Base-by-base conservation (phyloP, 345 rosid species). In the Reutealis trisperma region DNA sequence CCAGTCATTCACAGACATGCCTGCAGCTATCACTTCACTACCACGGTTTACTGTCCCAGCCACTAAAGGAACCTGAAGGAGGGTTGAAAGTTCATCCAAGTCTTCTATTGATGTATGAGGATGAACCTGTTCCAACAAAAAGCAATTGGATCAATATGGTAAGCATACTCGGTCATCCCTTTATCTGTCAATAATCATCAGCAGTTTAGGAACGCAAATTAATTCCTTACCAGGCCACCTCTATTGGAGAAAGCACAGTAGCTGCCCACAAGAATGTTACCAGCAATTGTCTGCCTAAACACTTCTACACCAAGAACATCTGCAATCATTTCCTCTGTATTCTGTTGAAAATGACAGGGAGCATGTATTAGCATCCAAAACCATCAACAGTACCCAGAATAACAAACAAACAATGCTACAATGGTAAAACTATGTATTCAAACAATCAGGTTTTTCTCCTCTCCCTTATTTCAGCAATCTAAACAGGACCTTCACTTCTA, bases 251-350 rank as follows among this genome's bases (percentile, higher is more conserved):
- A 84, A 78, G 90, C 68, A 79, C 98, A 91, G 84, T 87, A 92
- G 90, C 97, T 96, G 67, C 99, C 97, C 12, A 92, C 97, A 24
- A 93, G 96, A 85, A 91, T 91, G 79, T 91, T 94, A 75, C 97
- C 98, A 6, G 97, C 97, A 77, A 94, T 87, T 11, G 97, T 92
- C 89, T 93, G 98, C 83, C 98, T 85, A 75, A 94, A 94, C 58
- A 92, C 98, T 86, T 96, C 99, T 54, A 94, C 98, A 14, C 95
- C 97, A 71, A 96, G 98, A 77, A 92, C 99, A 87, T 96, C 98
- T 0, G 97, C 93, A 68, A 92, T 92, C 62, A 94, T 83, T 81
- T 96, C 98, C 84, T 94, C 99, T 0, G 98, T 96, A 84, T 92
- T 73, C 73, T 76, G 67, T 45, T 16, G 32, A 57, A n/a, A 19